Evolutionary conservation across 768 basidiomycete genomes (phyloP).

Genomic region (Mycena albidolilacea): DNA sequence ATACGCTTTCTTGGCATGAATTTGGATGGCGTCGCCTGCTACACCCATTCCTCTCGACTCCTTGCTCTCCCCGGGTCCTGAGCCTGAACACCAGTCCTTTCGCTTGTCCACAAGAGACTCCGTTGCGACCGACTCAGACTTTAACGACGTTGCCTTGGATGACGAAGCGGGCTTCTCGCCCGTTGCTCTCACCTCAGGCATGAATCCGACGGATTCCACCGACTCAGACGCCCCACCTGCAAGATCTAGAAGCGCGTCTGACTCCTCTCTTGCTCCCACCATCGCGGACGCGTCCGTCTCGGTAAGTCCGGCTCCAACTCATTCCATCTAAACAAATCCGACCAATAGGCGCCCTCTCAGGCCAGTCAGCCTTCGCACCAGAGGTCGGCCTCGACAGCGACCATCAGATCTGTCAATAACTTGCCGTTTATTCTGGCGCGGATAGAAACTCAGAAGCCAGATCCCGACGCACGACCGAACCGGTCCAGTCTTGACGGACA

Average conservation of each 20-base stretch:
- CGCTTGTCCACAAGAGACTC: slow-evolving; percentile 23
- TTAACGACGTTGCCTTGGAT: slow-evolving; percentile 75
- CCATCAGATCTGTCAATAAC: slow-evolving; percentile 67
- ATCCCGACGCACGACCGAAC: slow-evolving; percentile 52
- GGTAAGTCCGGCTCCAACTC: slow-evolving; percentile 15
- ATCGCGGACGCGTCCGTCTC: slow-evolving; percentile 43
- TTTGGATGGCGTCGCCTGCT: slow-evolving; percentile 28
- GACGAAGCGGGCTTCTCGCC: slow-evolving; percentile 60
- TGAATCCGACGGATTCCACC: slow-evolving; percentile 20
- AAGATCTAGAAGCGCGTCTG: slow-evolving; percentile 48
- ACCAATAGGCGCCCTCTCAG: slow-evolving; percentile 43
- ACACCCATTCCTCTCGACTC: slow-evolving; percentile 24
- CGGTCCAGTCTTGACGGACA: slow-evolving; percentile 74
- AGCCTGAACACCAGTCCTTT: slow-evolving; percentile 24
- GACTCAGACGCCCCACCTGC: slow-evolving; percentile 17
- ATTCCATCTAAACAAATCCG: slow-evolving; percentile 34
- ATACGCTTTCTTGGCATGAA: background rate
- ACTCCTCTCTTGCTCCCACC: slow-evolving; percentile 58
- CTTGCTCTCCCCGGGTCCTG: slow-evolving; percentile 30
- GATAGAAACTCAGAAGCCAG: slow-evolving; percentile 64
- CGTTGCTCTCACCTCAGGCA: slow-evolving; percentile 50
- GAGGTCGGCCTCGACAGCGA: slow-evolving; percentile 74
- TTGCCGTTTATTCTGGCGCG: slow-evolving; percentile 70
- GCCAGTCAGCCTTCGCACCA: slow-evolving; percentile 61
- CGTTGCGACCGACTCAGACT: slow-evolving; percentile 67